Evolutionary conservation across 192 early-diverging fungal genomes (phyloP).

Genomic region (Coemansia sp.): DNA sequence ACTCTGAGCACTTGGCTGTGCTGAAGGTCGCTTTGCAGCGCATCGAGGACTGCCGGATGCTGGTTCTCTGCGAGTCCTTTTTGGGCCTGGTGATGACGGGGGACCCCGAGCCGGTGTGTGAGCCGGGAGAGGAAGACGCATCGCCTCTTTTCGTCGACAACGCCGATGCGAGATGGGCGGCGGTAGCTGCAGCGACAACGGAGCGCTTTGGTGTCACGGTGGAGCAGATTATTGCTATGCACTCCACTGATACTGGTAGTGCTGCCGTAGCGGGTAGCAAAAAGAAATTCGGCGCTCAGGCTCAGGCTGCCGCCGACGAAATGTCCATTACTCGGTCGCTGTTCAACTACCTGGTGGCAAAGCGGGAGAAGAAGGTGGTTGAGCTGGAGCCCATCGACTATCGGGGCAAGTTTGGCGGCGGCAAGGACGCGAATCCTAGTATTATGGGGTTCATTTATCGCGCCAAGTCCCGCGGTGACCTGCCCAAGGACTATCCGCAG

Average conservation of each 20-base stretch:
- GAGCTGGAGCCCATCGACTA: slow-evolving; percentile 11
- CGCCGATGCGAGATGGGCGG: slow-evolving; percentile 20
- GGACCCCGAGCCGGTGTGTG: not conserved
- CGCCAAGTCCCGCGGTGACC: slow-evolving; percentile 40
- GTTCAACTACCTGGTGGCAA: slow-evolving; percentile 23
- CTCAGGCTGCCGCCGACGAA: slow-evolving; percentile 5
- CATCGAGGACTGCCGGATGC: slow-evolving; percentile 31
- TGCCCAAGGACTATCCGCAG: slow-evolving; percentile 13
- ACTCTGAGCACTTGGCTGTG: slow-evolving; percentile 34
- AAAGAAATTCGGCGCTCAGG: slow-evolving; percentile 14
- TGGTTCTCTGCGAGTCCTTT: slow-evolving; percentile 45
- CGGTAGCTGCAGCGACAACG: slow-evolving; percentile 9
- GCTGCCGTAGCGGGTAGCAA: slow-evolving; percentile 3
- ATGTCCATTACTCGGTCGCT: slow-evolving; percentile 12
- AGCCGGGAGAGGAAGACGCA: not conserved
- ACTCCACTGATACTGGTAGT: not conserved
- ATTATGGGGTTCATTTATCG: slow-evolving; percentile 35
- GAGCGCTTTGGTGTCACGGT: slow-evolving; percentile 11
- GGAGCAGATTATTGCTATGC: not conserved
- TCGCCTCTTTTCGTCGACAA: slow-evolving; percentile 1
- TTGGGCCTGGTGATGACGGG: slow-evolving; percentile 7
- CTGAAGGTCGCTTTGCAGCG: slow-evolving; percentile 15
- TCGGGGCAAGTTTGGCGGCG: not conserved
- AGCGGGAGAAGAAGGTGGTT: not conserved
- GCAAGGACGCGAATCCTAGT: slow-evolving; percentile 2